Evolutionary conservation across 2,329 filamentous ascomycete species (phyloP), one percentile per base, ranked within the genome.

Genomic region (Exophiala dermatitidis): DNA sequence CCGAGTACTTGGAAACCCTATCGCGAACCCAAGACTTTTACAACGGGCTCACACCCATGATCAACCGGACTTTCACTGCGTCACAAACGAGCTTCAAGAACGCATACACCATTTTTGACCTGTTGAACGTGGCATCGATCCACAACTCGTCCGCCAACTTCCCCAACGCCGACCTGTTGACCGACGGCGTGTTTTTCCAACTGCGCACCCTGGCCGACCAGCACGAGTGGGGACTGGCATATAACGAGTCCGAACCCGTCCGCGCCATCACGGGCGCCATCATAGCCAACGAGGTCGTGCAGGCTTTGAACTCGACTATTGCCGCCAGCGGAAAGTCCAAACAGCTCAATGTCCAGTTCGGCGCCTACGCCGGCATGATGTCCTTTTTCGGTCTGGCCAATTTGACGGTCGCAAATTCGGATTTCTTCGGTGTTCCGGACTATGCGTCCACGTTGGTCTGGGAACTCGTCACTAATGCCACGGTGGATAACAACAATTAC

Each of bases 361-460:
- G 81, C 58, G 75, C 80, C 31, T 84, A 84, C 67, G 80, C 71
- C 3, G 77, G 76, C 29, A 82, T 83, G 66, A 65, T 78, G 38
- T 79, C 79, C 1, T 82, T 82, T 71, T 83, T 84, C 66, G 80
- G 80, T 26, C 75, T 84, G 12, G 70, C 77, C 1, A 70, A 78
- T 54, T 68, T 84, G 46, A 67, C 72, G 3, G 52, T 62, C 29
- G 76, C 72, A 1, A 79, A 76, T 54, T 61, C 71, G 1, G 73
- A 86, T 67, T 95, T 95, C 73, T 82, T 73, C 54, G 86, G 86
- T 50, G 74, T 95, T 8, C 82, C 85, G n/a, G 84, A 90, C 71
- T 95, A 95, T 64, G 89, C 89, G 3, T 85, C 84, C 2, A 82
- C 82, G 59, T 88, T 95, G 80, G 77, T 77, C 4, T 90, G 94